Base-by-base conservation (phyloP, 805 yeast genomes). In the Yamadazyma kitorensis region DNA sequence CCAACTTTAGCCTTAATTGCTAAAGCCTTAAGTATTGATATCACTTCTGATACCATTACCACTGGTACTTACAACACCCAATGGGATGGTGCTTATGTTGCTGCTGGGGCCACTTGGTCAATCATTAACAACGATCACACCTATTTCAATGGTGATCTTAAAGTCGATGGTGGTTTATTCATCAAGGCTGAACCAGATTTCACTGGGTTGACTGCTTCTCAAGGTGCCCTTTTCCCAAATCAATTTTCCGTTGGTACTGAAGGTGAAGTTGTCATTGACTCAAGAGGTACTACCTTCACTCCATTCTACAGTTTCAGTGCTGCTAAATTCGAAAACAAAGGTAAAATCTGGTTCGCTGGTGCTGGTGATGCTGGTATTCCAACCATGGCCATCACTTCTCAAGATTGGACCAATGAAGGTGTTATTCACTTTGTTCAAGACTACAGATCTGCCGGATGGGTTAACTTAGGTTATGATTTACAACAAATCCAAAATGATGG, bases 21-120 rank as follows among this genome's bases (percentile, higher is more conserved):
- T 26, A 30, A 33, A 15, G 40, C 45, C n/a, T 31, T 43, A 31
- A 29, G 45, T 10, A 25, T 40, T 25, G 45, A 43, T 17, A 36
- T 43, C 21, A 38, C 41, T 21, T 21, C 40, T 26, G 36, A 43
- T 26, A 43, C 48, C 18, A 40, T 43, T 23, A 39, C 48, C 20
- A 40, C 37, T 23, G 48, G 48, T 20, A 29, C 39, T 4, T 27
- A 28, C 26, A 36, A 40, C 18, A 38, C 41, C 31, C 34, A 43
- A 27, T 43, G 39, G 35, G 61, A 59, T 17, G 48, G 38, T 27
- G 36, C 54, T 8, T 39, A 37, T 4, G 44, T 59, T 22, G 40
- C 39, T n/a, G 36, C 45, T 12, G 59, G 57, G 23, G 60, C 42
- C 6, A 49, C 44, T 38, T 57, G 55, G 49, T 54, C 63, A 10